Evolutionary conservation across 306 rosid genomes (phyloP).

Genomic region (Gleditsia sinensis): DNA sequence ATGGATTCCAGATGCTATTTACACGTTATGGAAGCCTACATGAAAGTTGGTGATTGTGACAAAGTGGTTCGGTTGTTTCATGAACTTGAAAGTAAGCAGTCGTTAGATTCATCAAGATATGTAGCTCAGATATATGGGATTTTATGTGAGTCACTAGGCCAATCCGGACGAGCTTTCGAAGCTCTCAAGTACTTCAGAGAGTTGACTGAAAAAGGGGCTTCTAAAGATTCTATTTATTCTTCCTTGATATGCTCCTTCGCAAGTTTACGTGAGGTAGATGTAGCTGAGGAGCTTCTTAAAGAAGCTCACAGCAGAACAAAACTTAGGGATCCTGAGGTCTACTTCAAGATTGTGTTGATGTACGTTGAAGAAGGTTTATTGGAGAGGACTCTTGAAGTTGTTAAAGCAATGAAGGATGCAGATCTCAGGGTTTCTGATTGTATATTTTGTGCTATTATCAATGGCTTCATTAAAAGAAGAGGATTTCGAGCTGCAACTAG

Average conservation of each 20-base stretch:
- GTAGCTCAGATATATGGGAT: constrained; percentile 46
- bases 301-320: constrained; percentile 52
- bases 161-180: constrained; percentile 55
- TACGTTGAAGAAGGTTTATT: constrained; percentile 60
- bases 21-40: constrained; percentile 61
- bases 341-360: constrained; percentile 62
- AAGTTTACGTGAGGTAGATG: constrained; percentile 40
- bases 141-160: constrained; percentile 52
- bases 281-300: constrained; percentile 54
- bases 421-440: constrained; percentile 59
- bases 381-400: constrained; percentile 62
- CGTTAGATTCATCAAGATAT: constrained; percentile 31
- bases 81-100: constrained; percentile 41
- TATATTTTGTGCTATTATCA: constrained; percentile 63
- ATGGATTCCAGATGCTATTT: constrained; percentile 52
- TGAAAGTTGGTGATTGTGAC: constrained; percentile 46
- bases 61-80: constrained; percentile 52
- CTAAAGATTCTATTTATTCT: constrained; percentile 53
- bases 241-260: constrained; percentile 61
- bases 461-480: constrained; percentile 58
- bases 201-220: constrained; percentile 43
- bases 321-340: constrained; percentile 62
- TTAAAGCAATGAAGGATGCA: constrained; percentile 52
- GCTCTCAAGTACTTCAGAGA: constrained; percentile 61
- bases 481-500: constrained; percentile 48